Conservation (phyloP, 805 yeast species). For the Teunomyces stri region DNA sequence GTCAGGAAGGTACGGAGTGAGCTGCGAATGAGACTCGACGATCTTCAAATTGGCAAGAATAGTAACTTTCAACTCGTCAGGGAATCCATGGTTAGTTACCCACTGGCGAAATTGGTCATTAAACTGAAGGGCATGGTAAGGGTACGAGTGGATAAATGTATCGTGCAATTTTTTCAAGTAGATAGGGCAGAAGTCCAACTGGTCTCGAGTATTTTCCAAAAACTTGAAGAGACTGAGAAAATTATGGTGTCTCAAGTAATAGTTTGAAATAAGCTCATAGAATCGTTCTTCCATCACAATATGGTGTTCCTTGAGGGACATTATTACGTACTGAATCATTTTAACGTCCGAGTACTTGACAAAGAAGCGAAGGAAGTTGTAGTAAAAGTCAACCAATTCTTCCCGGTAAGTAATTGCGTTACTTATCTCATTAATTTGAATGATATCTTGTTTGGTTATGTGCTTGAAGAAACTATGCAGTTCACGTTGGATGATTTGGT, state of each 20-base stretch:
- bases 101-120: conserved; percentile 16
- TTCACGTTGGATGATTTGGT: conserved; percentile 25
- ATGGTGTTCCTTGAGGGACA: conserved; percentile 16
- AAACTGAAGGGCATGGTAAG: conserved; percentile 27
- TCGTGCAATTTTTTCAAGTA: conserved; percentile 26
- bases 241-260: conserved; percentile 25
- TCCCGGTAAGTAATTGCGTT: conserved; percentile 11
- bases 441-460: conserved; percentile 23
- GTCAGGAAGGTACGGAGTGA: conserved; percentile 25
- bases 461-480: conserved; percentile 23
- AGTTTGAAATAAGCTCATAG: conserved; percentile 23
- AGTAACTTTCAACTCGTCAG: conserved; percentile 10
- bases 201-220: conserved; percentile 15
- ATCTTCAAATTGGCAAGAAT: conserved; percentile 16
- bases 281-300: conserved; percentile 7
- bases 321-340: conserved; percentile 25
- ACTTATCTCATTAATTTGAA: conserved; percentile 17
- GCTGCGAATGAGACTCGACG: conserved; percentile 20
- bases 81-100: conserved; percentile 13
- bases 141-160: conserved; percentile 33
- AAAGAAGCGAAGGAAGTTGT: conserved; percentile 26
- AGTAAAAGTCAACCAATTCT: conserved; percentile 26
- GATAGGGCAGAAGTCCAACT: conserved; percentile 19
- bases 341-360: conserved; percentile 26
- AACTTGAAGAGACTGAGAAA: conserved; percentile 29